Evolutionary conservation across 495 filamentous ascomycete species (phyloP), one percentile per base, ranked within the genome.

Genomic region (Neurospora pannonica): DNA sequence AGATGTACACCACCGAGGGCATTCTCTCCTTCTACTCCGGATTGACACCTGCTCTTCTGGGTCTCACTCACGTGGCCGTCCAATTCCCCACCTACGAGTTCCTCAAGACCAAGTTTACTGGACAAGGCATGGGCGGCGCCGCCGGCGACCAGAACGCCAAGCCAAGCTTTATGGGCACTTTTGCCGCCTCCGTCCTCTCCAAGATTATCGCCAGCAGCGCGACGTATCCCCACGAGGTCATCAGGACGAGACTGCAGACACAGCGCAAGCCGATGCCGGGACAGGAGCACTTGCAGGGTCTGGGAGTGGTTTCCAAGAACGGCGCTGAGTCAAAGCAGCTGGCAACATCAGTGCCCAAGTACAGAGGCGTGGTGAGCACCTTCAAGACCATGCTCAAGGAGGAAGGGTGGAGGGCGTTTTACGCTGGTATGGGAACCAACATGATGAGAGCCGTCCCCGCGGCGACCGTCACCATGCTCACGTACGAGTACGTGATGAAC

Each of bases 21-120:
- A 82, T 98, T 37, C 82, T 89, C 1, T 94, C 95, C 3, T 99
- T 99, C 79, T 99, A 99, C 80, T 98, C 97, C 0, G 96, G 96
- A 34, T 90, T 99, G 24, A 91, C 93, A 0, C 97, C 96, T 4
- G 97, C 96, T 4, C 87, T 99, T 21, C 87, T 99, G 21, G 96
- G 96, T 11, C 86, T 99, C 70, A 93, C 94, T 4, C 96, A 99
- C 80, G 96, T 99, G 48, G 97, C 97, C 21, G 94, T 99, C 37
- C 96, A 99, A 83, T 99, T 99, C 77, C 96, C 96, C 0, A 88
- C 96, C 8, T 98, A 98, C 82, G 96, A 99, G 80, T 95, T 90
- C 78, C 87, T 99, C 79, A 97, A 97, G 82, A 90, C 89, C 80
- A 90, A 90, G 75, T 95, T 99, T 77, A 97, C 95, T 1, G 95